Evolutionary conservation across 305 asterid genomes (phyloP).

Genomic region (Euphrasia arctica): DNA sequence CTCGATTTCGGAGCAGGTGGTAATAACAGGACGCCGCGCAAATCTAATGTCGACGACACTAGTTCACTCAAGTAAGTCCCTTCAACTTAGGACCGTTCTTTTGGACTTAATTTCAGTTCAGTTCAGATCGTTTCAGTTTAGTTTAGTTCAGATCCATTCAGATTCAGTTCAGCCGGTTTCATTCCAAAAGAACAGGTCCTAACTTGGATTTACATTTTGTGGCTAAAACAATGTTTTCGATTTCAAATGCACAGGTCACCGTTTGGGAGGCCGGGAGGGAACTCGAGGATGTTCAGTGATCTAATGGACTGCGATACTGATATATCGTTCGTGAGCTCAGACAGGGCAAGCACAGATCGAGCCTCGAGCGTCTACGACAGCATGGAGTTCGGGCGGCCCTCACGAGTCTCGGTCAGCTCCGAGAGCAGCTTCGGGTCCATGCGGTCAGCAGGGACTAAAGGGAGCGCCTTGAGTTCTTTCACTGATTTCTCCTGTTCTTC

Average conservation of each 20-base stretch:
- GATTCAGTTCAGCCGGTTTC: no score
- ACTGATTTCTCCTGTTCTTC: conserved; percentile 60
- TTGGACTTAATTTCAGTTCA: no score
- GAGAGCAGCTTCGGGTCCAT: conserved; percentile 64
- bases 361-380: conserved; percentile 46
- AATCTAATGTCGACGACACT: conserved; percentile 41
- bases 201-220: no score
- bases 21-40: conserved; percentile 41
- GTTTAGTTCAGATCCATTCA: no score
- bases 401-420: conserved; percentile 64
- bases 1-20: conserved; percentile 31
- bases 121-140: no score
- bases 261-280: conserved; percentile 44
- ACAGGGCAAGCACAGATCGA: conserved; percentile 61
- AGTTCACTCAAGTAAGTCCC: conserved; percentile 40
- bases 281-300: conserved; percentile 44
- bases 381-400: conserved; percentile 39
- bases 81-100: background rate
- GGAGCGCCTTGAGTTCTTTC: conserved; percentile 27
- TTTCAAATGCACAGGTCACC: conserved; percentile 53
- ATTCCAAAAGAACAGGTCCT: no score
- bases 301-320: conserved; percentile 60
- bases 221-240: no score
- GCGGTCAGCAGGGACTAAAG: conserved; percentile 34
- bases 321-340: conserved; percentile 70